Evolutionary conservation across 2,329 filamentous ascomycete genomes (phyloP).

Genomic region (Fusarium tuaranense): DNA sequence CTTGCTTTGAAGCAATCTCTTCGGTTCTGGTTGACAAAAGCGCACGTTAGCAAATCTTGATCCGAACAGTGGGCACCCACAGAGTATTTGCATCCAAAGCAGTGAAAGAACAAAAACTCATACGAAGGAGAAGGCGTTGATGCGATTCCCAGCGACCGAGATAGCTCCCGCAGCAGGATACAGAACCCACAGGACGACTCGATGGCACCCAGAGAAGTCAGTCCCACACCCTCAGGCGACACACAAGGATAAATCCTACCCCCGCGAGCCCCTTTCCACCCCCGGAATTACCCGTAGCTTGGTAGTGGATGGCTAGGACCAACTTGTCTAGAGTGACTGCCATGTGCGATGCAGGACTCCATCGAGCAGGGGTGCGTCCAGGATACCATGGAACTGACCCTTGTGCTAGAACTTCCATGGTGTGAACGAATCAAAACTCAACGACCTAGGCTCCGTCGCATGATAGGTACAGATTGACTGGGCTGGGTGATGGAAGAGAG

Average conservation of each 20-base stretch:
- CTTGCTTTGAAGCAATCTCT: not conserved
- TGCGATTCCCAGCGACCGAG: not conserved
- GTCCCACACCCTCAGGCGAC: not conserved
- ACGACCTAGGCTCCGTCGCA: not conserved
- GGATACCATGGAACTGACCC: not conserved
- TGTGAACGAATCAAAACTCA: not conserved
- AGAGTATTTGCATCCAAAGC: not conserved
- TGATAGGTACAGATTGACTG: too few relatives aligned
- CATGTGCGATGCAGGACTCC: not conserved
- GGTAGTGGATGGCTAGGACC: not conserved
- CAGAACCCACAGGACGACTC: not conserved
- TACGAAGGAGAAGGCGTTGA: not conserved
- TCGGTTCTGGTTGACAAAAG: not conserved
- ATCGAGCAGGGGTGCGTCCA: not conserved
- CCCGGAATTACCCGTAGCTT: not conserved
- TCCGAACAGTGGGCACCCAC: not conserved
- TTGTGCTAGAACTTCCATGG: not conserved
- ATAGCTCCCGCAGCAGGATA: not conserved
- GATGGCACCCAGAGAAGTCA: not conserved
- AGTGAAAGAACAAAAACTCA: not conserved
- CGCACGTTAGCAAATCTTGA: not conserved
- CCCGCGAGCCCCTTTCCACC: constrained; percentile 1
- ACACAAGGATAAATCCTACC: not conserved
- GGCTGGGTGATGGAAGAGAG: too few relatives aligned
- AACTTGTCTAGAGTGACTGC: not conserved